Conservation (phyloP, 768 basidiomycete species). For the Peribolospora kevripleyi region DNA sequence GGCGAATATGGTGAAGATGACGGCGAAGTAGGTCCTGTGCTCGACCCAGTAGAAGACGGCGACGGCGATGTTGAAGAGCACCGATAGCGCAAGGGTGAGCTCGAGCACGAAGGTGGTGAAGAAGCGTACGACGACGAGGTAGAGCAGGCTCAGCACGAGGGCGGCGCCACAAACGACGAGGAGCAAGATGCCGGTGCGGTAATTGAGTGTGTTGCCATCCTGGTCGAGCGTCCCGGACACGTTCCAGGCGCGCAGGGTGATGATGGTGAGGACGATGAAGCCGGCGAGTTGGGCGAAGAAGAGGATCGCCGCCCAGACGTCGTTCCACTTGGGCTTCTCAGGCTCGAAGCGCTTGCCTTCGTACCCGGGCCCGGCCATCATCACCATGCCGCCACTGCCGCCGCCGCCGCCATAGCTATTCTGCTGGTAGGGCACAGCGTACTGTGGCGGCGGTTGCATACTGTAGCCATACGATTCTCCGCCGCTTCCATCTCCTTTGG, state of each 20-base stretch:
- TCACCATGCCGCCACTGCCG: too few species aligned
- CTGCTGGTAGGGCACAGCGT: too few species aligned
- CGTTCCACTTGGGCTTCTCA: conserved; percentile 10
- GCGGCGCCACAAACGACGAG: conserved; percentile 11
- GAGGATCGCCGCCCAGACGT: conserved; percentile 10
- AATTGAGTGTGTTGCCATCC: neutral
- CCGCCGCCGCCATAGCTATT: too few species aligned
- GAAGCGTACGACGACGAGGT: conserved; percentile 9
- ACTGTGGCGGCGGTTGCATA: too few species aligned
- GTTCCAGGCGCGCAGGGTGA: conserved; percentile 8
- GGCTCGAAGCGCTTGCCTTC: too few species aligned
- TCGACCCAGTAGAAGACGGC: conserved; percentile 1
- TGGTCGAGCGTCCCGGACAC: neutral
- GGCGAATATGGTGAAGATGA: conserved; percentile 16
- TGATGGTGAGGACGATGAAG: conserved; percentile 13
- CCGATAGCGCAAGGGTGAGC: conserved; percentile 1
- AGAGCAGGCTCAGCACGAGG: conserved; percentile 8
- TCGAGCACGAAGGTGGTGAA: conserved; percentile 15
- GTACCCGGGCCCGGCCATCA: too few species aligned
- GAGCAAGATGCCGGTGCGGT: conserved; percentile 7
- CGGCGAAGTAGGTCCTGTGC: conserved; percentile 1
- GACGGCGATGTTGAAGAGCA: neutral
- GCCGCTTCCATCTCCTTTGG: too few species aligned
- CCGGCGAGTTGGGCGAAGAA: conserved; percentile 14
- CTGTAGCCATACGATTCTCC: too few species aligned